Conservation (phyloP, 2,329 filamentous ascomycete genomes). For the Cladosporium sp. region DNA sequence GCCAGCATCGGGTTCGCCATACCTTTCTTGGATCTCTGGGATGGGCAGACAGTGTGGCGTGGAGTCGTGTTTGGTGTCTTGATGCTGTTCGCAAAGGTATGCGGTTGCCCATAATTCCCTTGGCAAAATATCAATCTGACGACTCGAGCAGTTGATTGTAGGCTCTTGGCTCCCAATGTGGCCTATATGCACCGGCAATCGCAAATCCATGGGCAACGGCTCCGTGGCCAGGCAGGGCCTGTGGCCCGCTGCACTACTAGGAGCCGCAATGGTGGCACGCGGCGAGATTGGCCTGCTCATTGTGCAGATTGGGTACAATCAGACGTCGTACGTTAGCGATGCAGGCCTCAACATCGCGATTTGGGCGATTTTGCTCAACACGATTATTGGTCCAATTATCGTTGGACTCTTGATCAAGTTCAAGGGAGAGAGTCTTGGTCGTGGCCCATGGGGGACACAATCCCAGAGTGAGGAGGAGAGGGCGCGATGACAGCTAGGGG, state of each 20-base stretch:
- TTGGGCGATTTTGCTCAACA: slow-evolving; percentile 32
- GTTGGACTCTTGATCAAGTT: slow-evolving; percentile 31
- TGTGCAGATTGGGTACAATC: slow-evolving; percentile 34
- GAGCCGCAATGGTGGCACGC: slow-evolving; percentile 33
- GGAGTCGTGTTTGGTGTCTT: slow-evolving; percentile 33
- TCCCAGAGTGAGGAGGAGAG: too few species aligned
- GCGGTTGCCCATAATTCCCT: neutral
- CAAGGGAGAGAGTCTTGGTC: slow-evolving; percentile 17
- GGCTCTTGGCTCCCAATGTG: neutral
- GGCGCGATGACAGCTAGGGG: too few species aligned
- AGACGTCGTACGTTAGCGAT: slow-evolving; percentile 31
- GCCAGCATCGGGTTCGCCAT: slow-evolving; percentile 36
- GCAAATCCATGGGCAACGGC: neutral
- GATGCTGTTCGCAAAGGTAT: slow-evolving; percentile 29
- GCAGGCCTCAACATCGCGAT: slow-evolving; percentile 18
- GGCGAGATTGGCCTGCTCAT: slow-evolving; percentile 36
- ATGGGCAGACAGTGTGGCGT: slow-evolving; percentile 33
- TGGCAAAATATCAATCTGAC: neutral
- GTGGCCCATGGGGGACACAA: too few species aligned
- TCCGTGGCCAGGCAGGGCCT: neutral
- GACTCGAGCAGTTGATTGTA: neutral
- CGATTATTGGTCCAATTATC: slow-evolving; percentile 29
- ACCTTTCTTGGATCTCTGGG: slow-evolving; percentile 34
- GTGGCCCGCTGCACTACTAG: slow-evolving; percentile 25
- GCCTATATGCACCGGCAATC: neutral